Base-by-base conservation (phyloP, 1,284 basidiomycete genomes). In the Leucoagaricus sp. region DNA sequence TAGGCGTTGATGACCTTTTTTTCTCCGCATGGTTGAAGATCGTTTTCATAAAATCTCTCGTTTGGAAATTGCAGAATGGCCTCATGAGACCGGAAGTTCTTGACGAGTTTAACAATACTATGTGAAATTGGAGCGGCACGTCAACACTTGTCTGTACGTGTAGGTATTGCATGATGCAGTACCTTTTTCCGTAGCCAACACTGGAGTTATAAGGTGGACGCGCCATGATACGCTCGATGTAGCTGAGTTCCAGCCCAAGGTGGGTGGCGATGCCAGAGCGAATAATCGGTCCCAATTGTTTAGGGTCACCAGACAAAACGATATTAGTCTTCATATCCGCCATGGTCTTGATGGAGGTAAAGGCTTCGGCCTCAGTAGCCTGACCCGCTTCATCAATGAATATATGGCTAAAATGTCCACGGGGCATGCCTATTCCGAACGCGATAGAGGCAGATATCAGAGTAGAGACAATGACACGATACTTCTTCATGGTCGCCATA, bases 311-410 rank as follows among this genome's bases (percentile, higher is more conserved):
- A 4, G 82, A 80, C 0, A 87, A 71, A 28, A 86, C 65, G 26
- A 87, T 64, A 55, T 84, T 85, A 0, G 85, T 87, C 1, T 66
- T 61, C 6, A 66, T 68, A 58, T 80, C 78, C 0, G 81, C 78
- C 69, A 85, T 74, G 3, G 76, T 80, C 65, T 79, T 81, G 63
- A 87, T 81, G 0, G 79, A 74, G 25, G 86, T 76, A 71, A 85
- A 80, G 0, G 71, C 72, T 61, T 86, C 83, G 0, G 85, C 82
- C 62, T 88, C 86, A 0, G 81, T 82, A 0, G 83, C 83, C 60
- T 87, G 85, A 0, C 83, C 85, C 2, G 85, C 85, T 61, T 88
- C 85, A 63, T 88, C 85, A 6, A 86, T 69, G 62, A 87, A 84
- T n/a, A 88, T 83, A 57, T 86, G 80, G 1, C 69, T 75, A 63